These are phyloP conservation scores for Trametes cinnabarina DNA, from an alignment of 768 basidiomycete genomes.

Conservation along the genomic window DNA sequence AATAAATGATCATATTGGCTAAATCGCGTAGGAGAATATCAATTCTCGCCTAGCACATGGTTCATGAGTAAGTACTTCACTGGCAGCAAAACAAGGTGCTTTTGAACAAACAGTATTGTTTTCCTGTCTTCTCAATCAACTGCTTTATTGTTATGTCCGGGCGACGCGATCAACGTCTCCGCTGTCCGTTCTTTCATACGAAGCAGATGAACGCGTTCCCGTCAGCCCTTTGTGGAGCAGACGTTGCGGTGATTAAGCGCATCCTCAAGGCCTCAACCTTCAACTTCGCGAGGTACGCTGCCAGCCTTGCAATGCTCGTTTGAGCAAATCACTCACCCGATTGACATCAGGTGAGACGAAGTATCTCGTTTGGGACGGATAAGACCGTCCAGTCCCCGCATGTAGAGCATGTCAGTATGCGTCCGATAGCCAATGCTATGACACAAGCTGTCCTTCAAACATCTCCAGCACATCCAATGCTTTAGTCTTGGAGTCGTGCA, in stretches of 20 bases:
- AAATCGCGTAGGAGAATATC: too few species aligned
- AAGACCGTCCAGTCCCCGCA: neutral
- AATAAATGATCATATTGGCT: too few species aligned
- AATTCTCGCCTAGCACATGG: too few species aligned
- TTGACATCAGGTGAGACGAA: neutral
- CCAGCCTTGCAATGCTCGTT: neutral
- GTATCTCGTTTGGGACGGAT: neutral
- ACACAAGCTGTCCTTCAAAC: neutral
- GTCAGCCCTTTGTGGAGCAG: neutral
- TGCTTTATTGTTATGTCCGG: too few species aligned
- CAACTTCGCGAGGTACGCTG: neutral
- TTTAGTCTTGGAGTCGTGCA: neutral
- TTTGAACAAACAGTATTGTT: too few species aligned
- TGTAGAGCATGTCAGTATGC: conserved; percentile 1
- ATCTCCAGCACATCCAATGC: neutral
- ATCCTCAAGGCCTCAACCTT: neutral
- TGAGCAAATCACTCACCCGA: neutral
- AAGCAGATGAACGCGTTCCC: too few species aligned
- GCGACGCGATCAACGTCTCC: too few species aligned
- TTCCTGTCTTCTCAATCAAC: too few species aligned
- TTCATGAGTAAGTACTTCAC: too few species aligned
- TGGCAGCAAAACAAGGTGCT: too few species aligned
- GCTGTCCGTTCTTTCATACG: too few species aligned
- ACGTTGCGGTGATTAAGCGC: conserved; percentile 1
- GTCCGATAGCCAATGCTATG: neutral